These are phyloP conservation scores for Lactarius tabidus DNA, from an alignment of 768 basidiomycete genomes.

Conservation along the genomic window DNA sequence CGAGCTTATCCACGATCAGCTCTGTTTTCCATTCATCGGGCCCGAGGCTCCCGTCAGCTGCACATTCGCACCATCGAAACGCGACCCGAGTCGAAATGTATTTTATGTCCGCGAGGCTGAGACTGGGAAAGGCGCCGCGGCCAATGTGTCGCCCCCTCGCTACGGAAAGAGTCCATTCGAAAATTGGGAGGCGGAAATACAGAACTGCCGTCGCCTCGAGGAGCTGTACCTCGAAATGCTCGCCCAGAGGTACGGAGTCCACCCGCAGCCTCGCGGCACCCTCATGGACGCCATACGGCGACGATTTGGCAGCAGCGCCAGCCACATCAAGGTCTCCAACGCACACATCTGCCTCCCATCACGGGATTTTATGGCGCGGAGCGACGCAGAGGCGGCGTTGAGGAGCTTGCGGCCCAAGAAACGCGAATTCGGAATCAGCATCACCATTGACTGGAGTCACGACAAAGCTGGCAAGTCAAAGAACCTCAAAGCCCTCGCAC, in stretches of 20 bases:
- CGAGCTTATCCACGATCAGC: constrained; percentile 71
- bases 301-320: constrained; percentile 53
- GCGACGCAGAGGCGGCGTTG: constrained; percentile 25
- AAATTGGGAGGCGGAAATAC: constrained; percentile 41
- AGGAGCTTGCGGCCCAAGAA: constrained; percentile 20
- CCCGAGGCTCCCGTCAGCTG: constrained; percentile 26
- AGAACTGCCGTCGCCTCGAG: constrained; percentile 48
- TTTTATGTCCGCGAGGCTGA: background rate
- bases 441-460: constrained; percentile 35
- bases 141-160: background rate
- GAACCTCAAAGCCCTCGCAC: constrained; percentile 28
- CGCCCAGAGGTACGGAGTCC: constrained; percentile 44
- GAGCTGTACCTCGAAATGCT: constrained; percentile 59
- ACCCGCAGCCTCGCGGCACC: constrained; percentile 49
- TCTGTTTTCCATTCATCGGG: constrained; percentile 58
- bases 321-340: constrained; percentile 41
- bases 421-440: constrained; percentile 35
- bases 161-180: constrained; percentile 25
- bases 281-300: constrained; percentile 42
- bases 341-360: constrained; percentile 60
- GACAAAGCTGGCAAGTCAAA: constrained; percentile 32
- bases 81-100: background rate
- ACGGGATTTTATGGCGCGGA: constrained; percentile 28
- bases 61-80: constrained; percentile 1
- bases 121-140: background rate